phyloP scores from a whole-genome alignment of 805 yeast species.

The Babjeviella inositovora region DNA sequence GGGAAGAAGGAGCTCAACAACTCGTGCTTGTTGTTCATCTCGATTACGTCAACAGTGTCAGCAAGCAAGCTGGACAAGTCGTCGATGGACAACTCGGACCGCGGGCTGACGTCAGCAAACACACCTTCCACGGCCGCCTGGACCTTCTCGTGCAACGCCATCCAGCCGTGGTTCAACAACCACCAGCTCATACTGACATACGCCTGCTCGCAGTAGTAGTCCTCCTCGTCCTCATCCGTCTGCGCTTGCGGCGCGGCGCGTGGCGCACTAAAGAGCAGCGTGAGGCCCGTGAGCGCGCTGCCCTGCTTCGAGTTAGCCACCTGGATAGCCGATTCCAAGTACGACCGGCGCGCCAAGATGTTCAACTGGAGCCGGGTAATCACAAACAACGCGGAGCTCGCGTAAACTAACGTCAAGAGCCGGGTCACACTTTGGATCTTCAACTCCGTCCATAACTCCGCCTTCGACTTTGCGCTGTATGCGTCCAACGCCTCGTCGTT shows the following conservation, averaged over 20 bases:
- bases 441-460: constrained; percentile 72
- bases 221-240: constrained; percentile 13
- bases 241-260: constrained; percentile 6
- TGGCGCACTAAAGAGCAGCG: too few relatives aligned
- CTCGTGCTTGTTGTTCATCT: too few relatives aligned
- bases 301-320: constrained; percentile 37
- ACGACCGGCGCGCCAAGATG: constrained; percentile 74
- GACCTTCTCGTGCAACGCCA: constrained; percentile 32
- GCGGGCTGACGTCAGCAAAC: constrained; percentile 52
- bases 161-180: constrained; percentile 81
- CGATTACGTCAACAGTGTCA: too few relatives aligned
- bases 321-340: constrained; percentile 61
- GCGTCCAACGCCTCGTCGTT: not conserved
- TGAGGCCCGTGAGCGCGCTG: constrained; percentile 3
- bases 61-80: constrained; percentile 38
- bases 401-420: constrained; percentile 52
- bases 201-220: constrained; percentile 58
- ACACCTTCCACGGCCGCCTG: constrained; percentile 39
- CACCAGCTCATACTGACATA: constrained; percentile 88
- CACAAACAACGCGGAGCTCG: constrained; percentile 53
- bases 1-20: constrained; percentile 18
- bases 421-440: constrained; percentile 64
- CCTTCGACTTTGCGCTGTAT: constrained; percentile 22
- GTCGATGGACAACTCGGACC: constrained; percentile 48
- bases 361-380: constrained; percentile 79